These are phyloP conservation scores for Penicillium sp. DNA, from an alignment of 2,329 filamentous ascomycete genomes.

Conservation along the genomic window DNA sequence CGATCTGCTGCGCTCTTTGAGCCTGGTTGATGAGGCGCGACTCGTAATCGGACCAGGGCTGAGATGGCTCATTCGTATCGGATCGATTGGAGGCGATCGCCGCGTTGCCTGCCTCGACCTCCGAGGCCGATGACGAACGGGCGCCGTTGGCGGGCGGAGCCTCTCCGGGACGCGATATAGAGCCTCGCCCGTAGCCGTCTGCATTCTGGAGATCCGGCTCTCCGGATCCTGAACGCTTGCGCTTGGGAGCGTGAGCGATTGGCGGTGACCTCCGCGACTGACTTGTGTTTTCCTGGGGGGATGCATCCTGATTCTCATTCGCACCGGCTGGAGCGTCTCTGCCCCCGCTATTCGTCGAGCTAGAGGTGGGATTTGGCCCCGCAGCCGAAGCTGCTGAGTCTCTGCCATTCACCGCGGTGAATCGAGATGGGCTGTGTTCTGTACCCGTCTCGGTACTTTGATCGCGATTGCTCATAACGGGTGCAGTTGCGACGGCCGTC, in stretches of 20 bases:
- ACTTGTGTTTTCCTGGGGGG: slow-evolving; percentile 10
- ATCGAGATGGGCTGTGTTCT: slow-evolving; percentile 42
- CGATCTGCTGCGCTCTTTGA: slow-evolving; percentile 43
- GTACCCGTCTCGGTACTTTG: slow-evolving; percentile 33
- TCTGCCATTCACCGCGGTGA: slow-evolving; percentile 45
- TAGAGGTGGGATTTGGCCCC: not conserved
- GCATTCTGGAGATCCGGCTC: slow-evolving; percentile 40
- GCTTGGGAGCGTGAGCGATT: slow-evolving; percentile 50
- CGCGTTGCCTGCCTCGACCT: slow-evolving; percentile 16
- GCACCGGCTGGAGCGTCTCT: slow-evolving; percentile 2
- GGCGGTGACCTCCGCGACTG: slow-evolving; percentile 27
- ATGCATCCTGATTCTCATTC: slow-evolving; percentile 1
- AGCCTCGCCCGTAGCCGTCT: slow-evolving; percentile 25
- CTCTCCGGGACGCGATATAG: slow-evolving; percentile 37
- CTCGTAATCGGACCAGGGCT: slow-evolving; percentile 39
- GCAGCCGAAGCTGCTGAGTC: slow-evolving; percentile 18
- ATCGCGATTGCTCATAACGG: slow-evolving; percentile 32
- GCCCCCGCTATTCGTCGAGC: slow-evolving; percentile 6
- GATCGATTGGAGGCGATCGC: slow-evolving; percentile 22
- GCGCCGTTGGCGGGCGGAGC: slow-evolving; percentile 20
- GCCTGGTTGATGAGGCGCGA: slow-evolving; percentile 43
- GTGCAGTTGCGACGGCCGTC: slow-evolving; percentile 34
- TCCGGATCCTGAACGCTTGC: slow-evolving; percentile 63
- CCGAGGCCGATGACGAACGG: slow-evolving; percentile 17
- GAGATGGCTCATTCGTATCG: slow-evolving; percentile 30